phyloP scores from a whole-genome alignment of 148 eudicot species.

The Camellia granthamiana region DNA sequence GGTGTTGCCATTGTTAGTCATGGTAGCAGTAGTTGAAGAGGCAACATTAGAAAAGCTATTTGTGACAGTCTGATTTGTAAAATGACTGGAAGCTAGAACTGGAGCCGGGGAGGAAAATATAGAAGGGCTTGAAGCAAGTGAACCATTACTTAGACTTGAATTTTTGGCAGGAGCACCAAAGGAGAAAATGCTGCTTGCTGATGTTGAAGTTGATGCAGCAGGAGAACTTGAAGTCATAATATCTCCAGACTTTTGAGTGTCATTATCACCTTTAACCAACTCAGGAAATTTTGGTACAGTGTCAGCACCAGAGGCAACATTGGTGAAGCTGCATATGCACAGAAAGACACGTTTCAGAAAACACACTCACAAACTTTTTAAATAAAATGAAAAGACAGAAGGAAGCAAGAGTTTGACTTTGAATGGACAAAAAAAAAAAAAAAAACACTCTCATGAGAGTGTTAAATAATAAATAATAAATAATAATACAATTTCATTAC shows the following conservation, averaged over 20 bases:
- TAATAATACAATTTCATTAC: neutral
- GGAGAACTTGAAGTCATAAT: constrained; percentile 17
- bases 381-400: neutral
- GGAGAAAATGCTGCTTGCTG: constrained; percentile 22
- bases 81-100: constrained; percentile 20
- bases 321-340: constrained; percentile 31
- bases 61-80: constrained; percentile 12
- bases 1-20: constrained; percentile 11
- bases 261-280: constrained; percentile 26
- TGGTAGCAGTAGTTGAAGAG: constrained; percentile 7
- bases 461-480: neutral
- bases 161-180: constrained; percentile 25
- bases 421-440: neutral
- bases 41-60: constrained; percentile 26
- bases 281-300: constrained; percentile 22
- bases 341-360: neutral
- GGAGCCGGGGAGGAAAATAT: constrained; percentile 24
- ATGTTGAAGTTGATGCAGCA: constrained; percentile 19
- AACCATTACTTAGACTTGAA: constrained; percentile 30
- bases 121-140: constrained; percentile 29
- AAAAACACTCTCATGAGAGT: neutral
- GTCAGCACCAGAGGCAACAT: constrained; percentile 26
- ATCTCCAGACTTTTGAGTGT: constrained; percentile 19
- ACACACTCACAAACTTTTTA: neutral
- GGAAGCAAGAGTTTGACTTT: neutral